phyloP scores from a whole-genome alignment of 108 stramenopile species.

The Fistulifera solaris region DNA sequence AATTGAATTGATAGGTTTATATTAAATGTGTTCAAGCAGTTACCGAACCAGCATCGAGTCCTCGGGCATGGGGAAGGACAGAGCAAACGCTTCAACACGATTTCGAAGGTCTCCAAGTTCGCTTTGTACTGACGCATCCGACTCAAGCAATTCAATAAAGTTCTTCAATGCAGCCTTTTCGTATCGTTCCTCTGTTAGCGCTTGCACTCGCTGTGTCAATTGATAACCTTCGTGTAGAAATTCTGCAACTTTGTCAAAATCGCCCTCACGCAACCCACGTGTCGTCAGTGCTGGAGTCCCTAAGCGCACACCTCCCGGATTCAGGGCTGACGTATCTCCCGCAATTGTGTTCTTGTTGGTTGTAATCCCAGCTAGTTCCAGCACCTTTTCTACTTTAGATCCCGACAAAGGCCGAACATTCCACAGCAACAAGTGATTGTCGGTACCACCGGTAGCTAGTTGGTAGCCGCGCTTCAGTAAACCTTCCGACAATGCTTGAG shows the following conservation, averaged over 20 bases:
- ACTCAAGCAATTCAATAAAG: slow-evolving; percentile 43
- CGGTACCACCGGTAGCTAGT: slow-evolving; percentile 97
- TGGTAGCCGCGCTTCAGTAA: slow-evolving; percentile 77
- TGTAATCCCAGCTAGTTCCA: slow-evolving; percentile 92
- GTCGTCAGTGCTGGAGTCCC: slow-evolving; percentile 92
- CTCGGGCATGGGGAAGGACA: slow-evolving; percentile 67
- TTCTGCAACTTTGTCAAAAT: slow-evolving; percentile 94
- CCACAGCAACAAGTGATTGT: slow-evolving; percentile 99
- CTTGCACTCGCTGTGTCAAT: slow-evolving; percentile 57
- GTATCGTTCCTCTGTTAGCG: slow-evolving; percentile 30
- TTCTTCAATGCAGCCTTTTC: slow-evolving; percentile 69
- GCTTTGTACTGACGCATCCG: slow-evolving; percentile 27
- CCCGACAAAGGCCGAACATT: slow-evolving; percentile 95
- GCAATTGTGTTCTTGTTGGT: slow-evolving; percentile 98
- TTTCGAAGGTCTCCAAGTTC: slow-evolving; percentile 37
- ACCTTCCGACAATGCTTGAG: slow-evolving; percentile 76
- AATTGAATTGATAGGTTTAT: too few species aligned
- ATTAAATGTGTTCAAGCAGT: too few species aligned
- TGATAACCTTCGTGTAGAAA: slow-evolving; percentile 87
- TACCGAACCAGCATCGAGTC: neutral
- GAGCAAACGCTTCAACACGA: slow-evolving; percentile 74
- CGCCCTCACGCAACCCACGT: slow-evolving; percentile 76
- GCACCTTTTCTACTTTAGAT: slow-evolving; percentile 92
- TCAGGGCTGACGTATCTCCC: slow-evolving; percentile 94
- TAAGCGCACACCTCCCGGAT: slow-evolving; percentile 97